Base-by-base conservation (phyloP, 106 monocot species). In the Dendrobium huoshanense region DNA sequence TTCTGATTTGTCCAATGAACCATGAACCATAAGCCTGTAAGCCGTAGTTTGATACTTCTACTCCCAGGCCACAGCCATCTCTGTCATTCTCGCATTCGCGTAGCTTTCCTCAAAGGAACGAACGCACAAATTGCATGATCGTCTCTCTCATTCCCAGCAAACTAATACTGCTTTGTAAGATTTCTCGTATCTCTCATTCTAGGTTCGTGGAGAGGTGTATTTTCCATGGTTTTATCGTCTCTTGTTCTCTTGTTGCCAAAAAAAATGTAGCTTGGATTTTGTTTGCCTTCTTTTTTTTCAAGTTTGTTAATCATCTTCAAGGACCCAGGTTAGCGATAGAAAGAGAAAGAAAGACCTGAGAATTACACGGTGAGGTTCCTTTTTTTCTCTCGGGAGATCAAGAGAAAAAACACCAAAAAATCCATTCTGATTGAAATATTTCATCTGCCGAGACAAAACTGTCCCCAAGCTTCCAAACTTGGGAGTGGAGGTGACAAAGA, bases 141-240 rank as follows among this genome's bases (percentile, higher is more conserved):
- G 31, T 31, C 31, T 31, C 31, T 31, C 31, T 31, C 31, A 31
- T 31, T 31, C 31, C 31, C 31, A 31, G 31, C 31, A 31, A 31
- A 31, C 31, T 31, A 31, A 31, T 31, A 31, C 31, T 31, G 31
- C 31, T 31, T 31, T 31, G 31, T 31, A 31, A 31, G 31, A 31
- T 31, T 31, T 31, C 31, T 31, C 31, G 31, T 31, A 31, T 31
- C 31, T 25, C 76, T 49, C 27, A 25, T 47, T 48, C 22, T 76
- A 0, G 2, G 24, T 19, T 76, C 25, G 25, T 29, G 75, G 22
- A n/a, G 17, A 75, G 8, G 19, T 11, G 24, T 45, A 41, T 76
- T 76, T 49, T 76, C 47, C 76, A 25, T 76, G 76, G n/a, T 76
- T 76, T 76, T 76, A 49, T 76, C 76, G 76, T 8, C 27, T 49